These are phyloP conservation scores for Aspergillus egyptiacus DNA, from an alignment of 495 filamentous ascomycete species.

Conservation along the genomic window DNA sequence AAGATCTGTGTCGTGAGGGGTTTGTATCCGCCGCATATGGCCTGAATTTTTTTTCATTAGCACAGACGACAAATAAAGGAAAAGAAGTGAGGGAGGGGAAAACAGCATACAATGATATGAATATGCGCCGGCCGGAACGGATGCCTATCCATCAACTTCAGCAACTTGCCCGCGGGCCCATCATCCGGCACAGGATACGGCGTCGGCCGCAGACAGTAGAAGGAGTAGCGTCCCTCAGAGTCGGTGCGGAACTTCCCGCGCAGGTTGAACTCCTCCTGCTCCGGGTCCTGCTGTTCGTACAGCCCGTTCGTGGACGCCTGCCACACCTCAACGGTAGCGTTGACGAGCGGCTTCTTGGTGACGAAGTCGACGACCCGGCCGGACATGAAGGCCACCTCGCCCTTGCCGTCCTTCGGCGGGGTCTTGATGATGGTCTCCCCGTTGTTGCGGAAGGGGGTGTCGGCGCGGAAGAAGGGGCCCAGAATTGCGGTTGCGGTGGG, in stretches of 20 bases:
- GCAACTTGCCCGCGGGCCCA: conserved; percentile 46
- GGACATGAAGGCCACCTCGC: conserved; percentile 55
- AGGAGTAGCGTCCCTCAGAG: conserved; percentile 55
- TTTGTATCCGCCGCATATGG: conserved; percentile 43
- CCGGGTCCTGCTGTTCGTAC: conserved; percentile 72
- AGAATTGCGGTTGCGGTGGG: conserved; percentile 68
- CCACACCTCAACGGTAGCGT: conserved; percentile 69
- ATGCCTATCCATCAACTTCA: conserved; percentile 59
- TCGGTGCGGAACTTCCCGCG: conserved; percentile 67
- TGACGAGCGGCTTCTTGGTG: conserved; percentile 53
- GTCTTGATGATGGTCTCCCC: conserved; percentile 59
- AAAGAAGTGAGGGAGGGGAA: conserved; percentile 5
- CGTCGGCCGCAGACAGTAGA: conserved; percentile 64
- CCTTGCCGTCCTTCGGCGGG: conserved; percentile 45
- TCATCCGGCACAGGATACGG: conserved; percentile 68
- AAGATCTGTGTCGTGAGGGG: conserved; percentile 70
- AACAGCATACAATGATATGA: conserved; percentile 63
- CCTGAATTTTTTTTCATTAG: too few species aligned
- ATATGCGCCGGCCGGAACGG: conserved; percentile 82
- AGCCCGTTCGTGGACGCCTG: conserved; percentile 70
- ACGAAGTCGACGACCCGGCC: conserved; percentile 54
- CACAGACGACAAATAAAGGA: neutral
- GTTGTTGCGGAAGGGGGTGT: conserved; percentile 58
- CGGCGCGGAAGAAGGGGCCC: conserved; percentile 70
- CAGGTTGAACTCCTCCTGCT: conserved; percentile 68